These are phyloP conservation scores for Phytophthora brassicae DNA, from an alignment of 352 stramenopile species.

Conservation along the genomic window DNA sequence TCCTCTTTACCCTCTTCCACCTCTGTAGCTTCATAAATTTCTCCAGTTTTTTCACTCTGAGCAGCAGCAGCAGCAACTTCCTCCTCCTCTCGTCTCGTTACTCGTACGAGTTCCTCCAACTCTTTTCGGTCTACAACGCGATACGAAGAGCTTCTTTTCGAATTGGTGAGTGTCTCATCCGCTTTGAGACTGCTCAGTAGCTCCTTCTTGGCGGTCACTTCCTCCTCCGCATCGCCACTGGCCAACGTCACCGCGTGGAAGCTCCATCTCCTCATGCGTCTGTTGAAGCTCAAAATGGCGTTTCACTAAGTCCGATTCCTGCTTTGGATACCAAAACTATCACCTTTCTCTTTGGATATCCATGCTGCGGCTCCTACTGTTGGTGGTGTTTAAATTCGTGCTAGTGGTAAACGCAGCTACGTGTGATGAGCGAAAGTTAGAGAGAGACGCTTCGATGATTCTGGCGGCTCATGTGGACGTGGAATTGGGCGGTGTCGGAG, in stretches of 20 bases:
- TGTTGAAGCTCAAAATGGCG: slow-evolving; percentile 8
- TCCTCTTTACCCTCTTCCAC: background rate
- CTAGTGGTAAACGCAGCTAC: slow-evolving; percentile 7
- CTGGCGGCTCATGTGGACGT: slow-evolving; percentile 60
- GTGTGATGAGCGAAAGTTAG: slow-evolving; percentile 56
- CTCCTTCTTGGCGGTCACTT: slow-evolving; percentile 29
- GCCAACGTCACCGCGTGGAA: slow-evolving; percentile 55
- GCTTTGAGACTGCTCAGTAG: slow-evolving; percentile 29
- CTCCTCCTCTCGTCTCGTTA: slow-evolving; percentile 4
- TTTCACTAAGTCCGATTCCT: too few relatives aligned
- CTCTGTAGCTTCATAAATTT: background rate
- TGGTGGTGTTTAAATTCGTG: slow-evolving; percentile 6
- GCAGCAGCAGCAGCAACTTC: background rate
- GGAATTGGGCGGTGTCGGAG: slow-evolving; percentile 68
- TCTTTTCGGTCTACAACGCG: slow-evolving; percentile 45
- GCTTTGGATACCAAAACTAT: too few relatives aligned
- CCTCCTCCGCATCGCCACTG: slow-evolving; percentile 40
- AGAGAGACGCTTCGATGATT: slow-evolving; percentile 42
- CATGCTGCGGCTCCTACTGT: slow-evolving; percentile 4
- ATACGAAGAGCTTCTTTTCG: slow-evolving; percentile 37
- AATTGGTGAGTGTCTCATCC: slow-evolving; percentile 31
- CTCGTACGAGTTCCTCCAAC: slow-evolving; percentile 33
- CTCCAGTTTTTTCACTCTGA: background rate
- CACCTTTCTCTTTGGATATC: too few relatives aligned
- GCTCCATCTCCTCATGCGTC: slow-evolving; percentile 28